Base-by-base conservation (phyloP, 768 basidiomycete genomes). In the Leccinum aurantiacum region DNA sequence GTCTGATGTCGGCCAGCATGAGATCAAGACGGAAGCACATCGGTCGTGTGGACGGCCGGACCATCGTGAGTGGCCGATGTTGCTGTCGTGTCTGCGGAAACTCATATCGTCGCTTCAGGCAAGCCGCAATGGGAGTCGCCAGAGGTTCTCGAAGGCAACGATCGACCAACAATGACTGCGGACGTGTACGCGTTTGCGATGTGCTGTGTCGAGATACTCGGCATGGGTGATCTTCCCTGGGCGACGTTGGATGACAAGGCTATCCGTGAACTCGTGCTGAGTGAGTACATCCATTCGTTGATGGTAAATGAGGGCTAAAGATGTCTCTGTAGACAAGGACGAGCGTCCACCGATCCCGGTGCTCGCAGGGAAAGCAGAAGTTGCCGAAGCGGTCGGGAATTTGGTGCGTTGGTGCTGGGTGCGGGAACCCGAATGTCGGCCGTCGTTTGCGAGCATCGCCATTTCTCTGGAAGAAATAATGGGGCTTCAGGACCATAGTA, bases 161-260 rank as follows among this genome's bases (percentile, higher is more conserved):
- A 27, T 27, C 27, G 27, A 27, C 27, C 1, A 27, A 27, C 27
- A 7, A 27, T 27, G 27, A 7, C 27, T 27, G 27, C 8, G 27
- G 27, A 27, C 27, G 27, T 44, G 5, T 92, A 89, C 56, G 82
- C 88, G 2, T 92, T 82, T 66, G 84, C 84, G 0, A 84, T 91
- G 56, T 78, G 79, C 47, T 89, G 86, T 58, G 73, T 85, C 7
- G 88, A 89, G 68, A 82, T 89, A 55, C 71, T 88, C 27, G 79
- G 81, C 0, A 82, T 84, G 74, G 88, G 87, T 5, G 79, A 81
- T 57, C 70, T 87, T 54, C 86, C 88, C 1, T 88, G 86, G 84
- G 71, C 76, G 4, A 67, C 75, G 13, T 69, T 78, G 60, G 79
- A 83, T 53, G 84, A 88, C 56, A 76, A 78, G 6, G 72, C 77